Evolutionary conservation across 495 filamentous ascomycete species (phyloP).

Genomic region (Hyaloscypha variabilis): DNA sequence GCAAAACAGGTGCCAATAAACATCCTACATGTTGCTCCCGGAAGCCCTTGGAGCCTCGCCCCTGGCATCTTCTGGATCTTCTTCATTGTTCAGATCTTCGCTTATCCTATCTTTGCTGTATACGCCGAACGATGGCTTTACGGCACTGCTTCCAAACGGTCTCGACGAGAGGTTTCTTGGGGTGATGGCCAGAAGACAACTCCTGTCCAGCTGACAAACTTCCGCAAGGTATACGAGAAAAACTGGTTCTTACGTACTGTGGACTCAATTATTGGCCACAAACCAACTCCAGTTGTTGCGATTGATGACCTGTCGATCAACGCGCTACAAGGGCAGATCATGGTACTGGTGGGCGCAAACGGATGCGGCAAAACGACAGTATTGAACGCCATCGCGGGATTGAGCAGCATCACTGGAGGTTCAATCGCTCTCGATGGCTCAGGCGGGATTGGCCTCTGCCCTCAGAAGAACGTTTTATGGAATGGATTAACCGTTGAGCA

Average conservation of each 20-base stretch:
- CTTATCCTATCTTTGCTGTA: slow-evolving; percentile 68
- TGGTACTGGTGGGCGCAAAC: slow-evolving; percentile 81
- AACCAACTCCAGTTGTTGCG: slow-evolving; percentile 61
- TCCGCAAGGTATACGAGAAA: slow-evolving; percentile 73
- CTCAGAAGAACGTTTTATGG: slow-evolving; percentile 88
- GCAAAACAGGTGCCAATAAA: slow-evolving; percentile 50
- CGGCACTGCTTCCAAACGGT: slow-evolving; percentile 65
- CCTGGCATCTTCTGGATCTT: slow-evolving; percentile 69
- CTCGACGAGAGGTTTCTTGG: slow-evolving; percentile 31
- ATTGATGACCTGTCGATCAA: slow-evolving; percentile 66
- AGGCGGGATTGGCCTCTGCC: slow-evolving; percentile 82
- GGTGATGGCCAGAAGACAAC: not conserved
- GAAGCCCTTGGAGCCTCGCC: slow-evolving; percentile 57
- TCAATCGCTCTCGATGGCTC: slow-evolving; percentile 68
- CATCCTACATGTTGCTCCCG: slow-evolving; percentile 54
- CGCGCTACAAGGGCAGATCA: slow-evolving; percentile 71
- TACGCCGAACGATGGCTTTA: slow-evolving; percentile 70
- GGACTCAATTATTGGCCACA: slow-evolving; percentile 36
- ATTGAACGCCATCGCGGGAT: slow-evolving; percentile 77
- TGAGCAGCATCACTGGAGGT: slow-evolving; percentile 68
- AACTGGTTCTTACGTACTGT: slow-evolving; percentile 53
- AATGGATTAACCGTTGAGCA: slow-evolving; percentile 77
- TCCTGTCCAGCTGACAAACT: slow-evolving; percentile 60
- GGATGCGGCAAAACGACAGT: slow-evolving; percentile 86
- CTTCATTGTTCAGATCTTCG: slow-evolving; percentile 68